Conservation (phyloP, 352 stramenopile species). For the Phytophthora rubi region DNA sequence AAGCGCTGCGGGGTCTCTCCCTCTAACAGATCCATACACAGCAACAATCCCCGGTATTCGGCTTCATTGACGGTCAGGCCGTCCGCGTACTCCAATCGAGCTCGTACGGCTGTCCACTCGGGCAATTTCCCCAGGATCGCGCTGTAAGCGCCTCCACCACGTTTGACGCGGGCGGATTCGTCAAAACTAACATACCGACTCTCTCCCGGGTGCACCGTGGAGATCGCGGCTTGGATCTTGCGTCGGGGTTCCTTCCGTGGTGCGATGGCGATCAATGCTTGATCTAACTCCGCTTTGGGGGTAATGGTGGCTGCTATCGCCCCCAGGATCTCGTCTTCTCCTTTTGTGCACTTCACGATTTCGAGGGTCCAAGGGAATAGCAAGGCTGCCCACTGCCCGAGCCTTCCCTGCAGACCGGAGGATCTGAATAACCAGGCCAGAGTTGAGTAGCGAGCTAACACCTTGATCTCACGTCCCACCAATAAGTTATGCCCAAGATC, state of each 20-base stretch:
- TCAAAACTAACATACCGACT: not conserved
- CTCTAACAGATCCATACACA: not conserved
- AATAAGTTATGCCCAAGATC: no score
- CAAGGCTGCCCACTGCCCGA: not conserved
- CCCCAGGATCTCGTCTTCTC: conserved; percentile 7
- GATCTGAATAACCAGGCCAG: no score
- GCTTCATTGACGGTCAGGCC: not conserved
- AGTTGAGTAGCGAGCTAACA: no score
- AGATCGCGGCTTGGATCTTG: not conserved
- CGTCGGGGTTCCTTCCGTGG: not conserved
- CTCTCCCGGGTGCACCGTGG: not conserved
- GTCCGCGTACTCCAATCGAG: not conserved
- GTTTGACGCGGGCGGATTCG: not conserved
- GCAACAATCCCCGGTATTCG: not conserved
- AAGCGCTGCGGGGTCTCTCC: no score
- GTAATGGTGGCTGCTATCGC: conserved; percentile 6
- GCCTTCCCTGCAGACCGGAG: not conserved
- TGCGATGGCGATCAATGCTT: not conserved
- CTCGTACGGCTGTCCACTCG: not conserved
- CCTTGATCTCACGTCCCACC: no score
- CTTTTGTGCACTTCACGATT: not conserved
- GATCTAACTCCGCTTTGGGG: not conserved
- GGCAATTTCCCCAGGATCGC: not conserved
- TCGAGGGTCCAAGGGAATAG: not conserved
- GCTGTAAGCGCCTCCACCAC: not conserved